These are phyloP conservation scores for Miamiensis avidus DNA, from an alignment of 169 alveolate species.

Conservation along the genomic window DNA sequence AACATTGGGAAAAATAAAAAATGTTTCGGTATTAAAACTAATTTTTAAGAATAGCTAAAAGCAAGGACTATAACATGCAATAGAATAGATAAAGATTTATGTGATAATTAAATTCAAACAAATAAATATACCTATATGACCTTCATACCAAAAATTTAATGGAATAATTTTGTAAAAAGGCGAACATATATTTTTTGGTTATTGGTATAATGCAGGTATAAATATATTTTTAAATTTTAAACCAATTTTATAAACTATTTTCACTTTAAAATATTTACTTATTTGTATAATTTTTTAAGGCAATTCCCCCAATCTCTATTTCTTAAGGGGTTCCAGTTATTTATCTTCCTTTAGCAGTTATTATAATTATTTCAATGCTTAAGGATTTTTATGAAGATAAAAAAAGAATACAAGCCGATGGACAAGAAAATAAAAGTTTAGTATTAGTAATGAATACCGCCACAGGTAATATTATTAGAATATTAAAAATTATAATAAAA, in stretches of 20 bases:
- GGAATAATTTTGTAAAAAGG: constrained; percentile 94
- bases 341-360: constrained; percentile 93
- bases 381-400: constrained; percentile 98
- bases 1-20: neutral
- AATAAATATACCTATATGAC: constrained; percentile 65
- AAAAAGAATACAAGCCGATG: constrained; percentile 94
- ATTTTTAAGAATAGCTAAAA: too few species aligned
- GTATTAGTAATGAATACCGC: too few species aligned
- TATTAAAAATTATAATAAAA: too few species aligned
- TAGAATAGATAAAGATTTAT: constrained; percentile 31
- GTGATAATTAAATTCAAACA: constrained; percentile 36
- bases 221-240: too few species aligned
- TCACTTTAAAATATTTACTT: too few species aligned
- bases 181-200: constrained; percentile 93
- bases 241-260: too few species aligned
- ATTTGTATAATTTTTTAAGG: constrained; percentile 91
- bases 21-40: neutral
- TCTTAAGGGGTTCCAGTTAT: constrained; percentile 98
- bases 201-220: neutral
- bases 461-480: neutral
- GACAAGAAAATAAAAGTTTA: constrained; percentile 87
- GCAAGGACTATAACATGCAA: constrained; percentile 23
- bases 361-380: constrained; percentile 91
- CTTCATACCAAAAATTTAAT: constrained; percentile 92
- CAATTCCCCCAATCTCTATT: constrained; percentile 93